Evolutionary conservation across 495 filamentous ascomycete species (phyloP), one percentile per base, ranked within the genome.

Genomic region (Emericellopsis terricola): DNA sequence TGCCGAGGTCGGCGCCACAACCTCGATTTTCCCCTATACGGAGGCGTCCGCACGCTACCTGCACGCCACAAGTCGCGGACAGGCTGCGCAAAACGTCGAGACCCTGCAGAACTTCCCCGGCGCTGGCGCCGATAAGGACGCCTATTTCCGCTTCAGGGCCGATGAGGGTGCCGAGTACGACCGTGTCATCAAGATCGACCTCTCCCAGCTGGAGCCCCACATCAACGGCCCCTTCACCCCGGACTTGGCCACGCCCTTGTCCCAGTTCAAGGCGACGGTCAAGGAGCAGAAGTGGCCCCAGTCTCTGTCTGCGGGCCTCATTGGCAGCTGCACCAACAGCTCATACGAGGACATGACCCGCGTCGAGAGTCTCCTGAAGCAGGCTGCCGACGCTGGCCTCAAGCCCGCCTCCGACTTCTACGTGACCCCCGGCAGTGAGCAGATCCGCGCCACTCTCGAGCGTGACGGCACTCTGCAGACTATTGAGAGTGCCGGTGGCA

Each of bases 261-360:
- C 86, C 19, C 59, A 73, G 44, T 97, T 97, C 51, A 76, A 80
- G 43, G 67, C 83, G 30, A 76, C 77, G 1, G 84, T 91, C 4
- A 65, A 77, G 48, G 64, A 76, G 47, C 78, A 94, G 52, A 57
- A 79, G 20, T 97, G 89, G 89, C 89, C 89, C 5, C 71, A 78
- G 50, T 80, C 75, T 29, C 78, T 97, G 39, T 84, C 81, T 5
- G 86, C 89, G 6, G 83, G 86, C 37, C 68, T 97, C 18, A 97
- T 97, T 46, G 89, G 89, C 29, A 92, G 83, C 60, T 97, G 89
- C 61, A 97, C 89, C 10, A 97, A 97, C 65, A 91, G 81, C 55
- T 96, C 89, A 3, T 97, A 94, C 53, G 73, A 93, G 57, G 89
- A 97, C 49, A 97, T 97, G 89, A 85, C 83, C 8, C 75, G 89